phyloP scores from a whole-genome alignment of 208 protist species.

The Trichomonas tenax region DNA sequence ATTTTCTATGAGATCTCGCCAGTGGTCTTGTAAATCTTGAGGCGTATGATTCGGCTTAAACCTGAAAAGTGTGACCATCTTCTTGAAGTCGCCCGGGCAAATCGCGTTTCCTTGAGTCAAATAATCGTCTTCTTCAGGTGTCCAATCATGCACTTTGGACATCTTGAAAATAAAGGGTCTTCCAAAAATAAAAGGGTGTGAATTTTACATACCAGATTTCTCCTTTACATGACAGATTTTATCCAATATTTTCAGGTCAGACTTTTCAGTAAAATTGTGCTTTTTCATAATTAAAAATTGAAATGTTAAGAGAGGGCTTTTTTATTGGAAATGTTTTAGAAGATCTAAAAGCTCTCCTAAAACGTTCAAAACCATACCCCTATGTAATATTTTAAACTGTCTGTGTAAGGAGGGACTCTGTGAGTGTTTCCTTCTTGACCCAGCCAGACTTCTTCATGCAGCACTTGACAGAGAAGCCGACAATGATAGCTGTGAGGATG shows the following conservation, averaged over 20 bases:
- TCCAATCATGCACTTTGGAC: background rate
- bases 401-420: background rate
- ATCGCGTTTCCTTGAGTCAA: background rate
- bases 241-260: no score
- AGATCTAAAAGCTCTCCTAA: no score
- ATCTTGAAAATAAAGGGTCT: background rate
- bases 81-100: background rate
- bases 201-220: no score
- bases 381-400: background rate
- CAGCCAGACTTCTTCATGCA: background rate
- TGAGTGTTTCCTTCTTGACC: background rate
- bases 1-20: background rate
- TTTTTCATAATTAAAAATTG: no score
- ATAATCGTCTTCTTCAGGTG: background rate
- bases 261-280: no score
- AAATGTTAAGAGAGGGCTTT: no score
- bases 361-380: no score
- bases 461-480: background rate
- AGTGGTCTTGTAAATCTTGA: background rate
- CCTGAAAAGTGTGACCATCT: background rate
- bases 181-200: no score
- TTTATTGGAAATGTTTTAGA: no score
- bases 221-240: no score
- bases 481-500: background rate
- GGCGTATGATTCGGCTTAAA: background rate